Evolutionary conservation across 2,329 filamentous ascomycete species (phyloP).

Genomic region (Fusarium sp.): DNA sequence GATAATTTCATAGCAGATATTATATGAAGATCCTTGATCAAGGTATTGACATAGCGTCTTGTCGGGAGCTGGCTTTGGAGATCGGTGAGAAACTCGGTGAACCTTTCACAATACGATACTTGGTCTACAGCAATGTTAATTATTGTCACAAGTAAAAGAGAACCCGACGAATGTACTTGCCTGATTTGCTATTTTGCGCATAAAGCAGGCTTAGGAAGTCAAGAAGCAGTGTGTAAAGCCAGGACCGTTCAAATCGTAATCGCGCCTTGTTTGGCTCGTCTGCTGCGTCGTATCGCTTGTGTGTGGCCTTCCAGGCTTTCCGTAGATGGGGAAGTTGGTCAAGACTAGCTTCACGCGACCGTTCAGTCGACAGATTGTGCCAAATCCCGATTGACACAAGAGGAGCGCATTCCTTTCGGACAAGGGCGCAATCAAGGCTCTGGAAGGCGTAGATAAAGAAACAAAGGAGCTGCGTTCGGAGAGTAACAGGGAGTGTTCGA

Average conservation of each 20-base stretch:
- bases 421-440: constrained; percentile 86
- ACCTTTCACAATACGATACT: constrained; percentile 88
- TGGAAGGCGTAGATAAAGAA: constrained; percentile 95
- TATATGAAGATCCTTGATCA: constrained; percentile 87
- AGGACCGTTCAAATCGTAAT: constrained; percentile 90
- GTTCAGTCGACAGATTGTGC: constrained; percentile 88
- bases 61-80: constrained; percentile 94
- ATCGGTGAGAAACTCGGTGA: constrained; percentile 89
- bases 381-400: constrained; percentile 94
- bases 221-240: constrained; percentile 87
- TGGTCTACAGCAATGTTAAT: constrained; percentile 62
- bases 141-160: neutral
- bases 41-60: constrained; percentile 88
- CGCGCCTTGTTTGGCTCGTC: constrained; percentile 83
- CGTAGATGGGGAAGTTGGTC: constrained; percentile 78
- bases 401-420: constrained; percentile 96
- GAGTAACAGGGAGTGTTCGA: constrained; percentile 69
- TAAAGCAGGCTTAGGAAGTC: constrained; percentile 85
- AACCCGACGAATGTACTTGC: constrained; percentile 46
- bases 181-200: constrained; percentile 59
- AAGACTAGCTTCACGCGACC: constrained; percentile 76
- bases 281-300: constrained; percentile 86
- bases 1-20: constrained; percentile 82
- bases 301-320: constrained; percentile 90
- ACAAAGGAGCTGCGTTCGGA: constrained; percentile 85